These are phyloP conservation scores for Ilyonectria sp. DNA, from an alignment of 2,329 filamentous ascomycete species.

Conservation along the genomic window DNA sequence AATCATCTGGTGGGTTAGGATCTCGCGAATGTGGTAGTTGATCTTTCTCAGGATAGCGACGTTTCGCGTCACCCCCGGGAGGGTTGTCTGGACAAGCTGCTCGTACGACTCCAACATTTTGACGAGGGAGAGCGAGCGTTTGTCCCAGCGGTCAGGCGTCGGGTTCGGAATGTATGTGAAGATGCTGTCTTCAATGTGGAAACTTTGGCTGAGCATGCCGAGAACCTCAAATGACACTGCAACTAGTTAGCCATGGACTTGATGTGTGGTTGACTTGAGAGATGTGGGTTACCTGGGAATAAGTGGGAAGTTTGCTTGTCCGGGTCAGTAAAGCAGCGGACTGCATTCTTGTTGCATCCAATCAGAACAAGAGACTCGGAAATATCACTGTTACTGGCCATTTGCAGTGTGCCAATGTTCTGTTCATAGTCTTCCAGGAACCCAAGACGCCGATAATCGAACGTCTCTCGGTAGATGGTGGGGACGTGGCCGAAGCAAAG, in stretches of 20 bases:
- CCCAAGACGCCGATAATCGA: slow-evolving; percentile 57
- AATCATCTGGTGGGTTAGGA: slow-evolving; percentile 44
- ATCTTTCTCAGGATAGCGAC: slow-evolving; percentile 44
- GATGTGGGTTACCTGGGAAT: slow-evolving; percentile 61
- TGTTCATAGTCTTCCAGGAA: slow-evolving; percentile 58
- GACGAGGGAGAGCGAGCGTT: slow-evolving; percentile 61
- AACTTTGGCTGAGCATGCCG: slow-evolving; percentile 68
- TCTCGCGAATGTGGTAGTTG: slow-evolving; percentile 43
- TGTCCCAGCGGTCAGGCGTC: slow-evolving; percentile 69
- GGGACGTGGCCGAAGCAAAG: slow-evolving; percentile 70
- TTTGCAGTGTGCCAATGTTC: slow-evolving; percentile 61
- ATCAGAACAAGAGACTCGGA: slow-evolving; percentile 67
- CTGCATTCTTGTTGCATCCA: slow-evolving; percentile 68
- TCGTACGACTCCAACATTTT: slow-evolving; percentile 59
- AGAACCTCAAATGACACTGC: slow-evolving; percentile 71
- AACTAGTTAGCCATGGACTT: slow-evolving; percentile 26
- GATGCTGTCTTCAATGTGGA: slow-evolving; percentile 64
- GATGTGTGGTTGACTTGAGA: neutral
- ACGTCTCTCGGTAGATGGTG: slow-evolving; percentile 64
- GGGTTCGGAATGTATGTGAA: slow-evolving; percentile 72
- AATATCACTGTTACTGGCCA: slow-evolving; percentile 66
- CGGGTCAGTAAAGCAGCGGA: slow-evolving; percentile 59
- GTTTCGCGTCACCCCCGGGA: slow-evolving; percentile 40
- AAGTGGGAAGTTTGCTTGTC: slow-evolving; percentile 61
- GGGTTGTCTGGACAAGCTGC: slow-evolving; percentile 45